Conservation (phyloP, 306 rosid genomes). For the Adenanthera pavonina region DNA sequence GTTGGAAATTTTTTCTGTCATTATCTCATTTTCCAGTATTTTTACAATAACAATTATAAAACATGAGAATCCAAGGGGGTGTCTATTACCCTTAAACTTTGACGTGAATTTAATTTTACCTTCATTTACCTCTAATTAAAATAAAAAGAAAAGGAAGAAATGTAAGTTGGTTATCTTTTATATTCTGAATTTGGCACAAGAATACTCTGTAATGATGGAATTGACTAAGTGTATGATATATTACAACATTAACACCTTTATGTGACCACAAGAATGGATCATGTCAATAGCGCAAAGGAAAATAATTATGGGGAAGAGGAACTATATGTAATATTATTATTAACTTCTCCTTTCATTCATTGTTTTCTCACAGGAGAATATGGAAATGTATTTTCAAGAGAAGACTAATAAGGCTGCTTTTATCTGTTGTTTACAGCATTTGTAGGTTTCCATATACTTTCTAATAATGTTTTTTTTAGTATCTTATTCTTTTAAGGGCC, state of each 20-base stretch:
- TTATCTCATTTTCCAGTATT: not conserved
- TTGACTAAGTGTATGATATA: not conserved
- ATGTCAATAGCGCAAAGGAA: not conserved
- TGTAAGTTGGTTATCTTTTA: not conserved
- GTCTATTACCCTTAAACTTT: not conserved
- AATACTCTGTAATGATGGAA: not conserved
- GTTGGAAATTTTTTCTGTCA: not conserved
- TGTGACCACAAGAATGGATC: not conserved
- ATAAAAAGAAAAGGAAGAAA: not conserved
- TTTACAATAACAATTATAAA: not conserved
- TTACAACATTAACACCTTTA: not conserved
- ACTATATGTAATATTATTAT: not conserved
- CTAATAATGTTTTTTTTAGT: not conserved
- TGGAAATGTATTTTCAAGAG: conserved; percentile 67
- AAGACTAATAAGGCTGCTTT: conserved; percentile 65
- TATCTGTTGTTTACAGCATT: conserved; percentile 95
- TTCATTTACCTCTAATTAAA: not conserved
- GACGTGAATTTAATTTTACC: not conserved
- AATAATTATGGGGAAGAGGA: not conserved
- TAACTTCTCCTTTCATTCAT: not conserved
- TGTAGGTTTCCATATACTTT: conserved; percentile 67
- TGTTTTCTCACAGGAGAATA: conserved; percentile 57
- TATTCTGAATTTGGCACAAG: conserved; percentile 1
- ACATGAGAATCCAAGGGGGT: conserved; percentile 4
- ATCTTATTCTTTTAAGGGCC: not conserved